Evolutionary conservation across 2,329 filamentous ascomycete species (phyloP).

Genomic region (Penicillium frequentans): DNA sequence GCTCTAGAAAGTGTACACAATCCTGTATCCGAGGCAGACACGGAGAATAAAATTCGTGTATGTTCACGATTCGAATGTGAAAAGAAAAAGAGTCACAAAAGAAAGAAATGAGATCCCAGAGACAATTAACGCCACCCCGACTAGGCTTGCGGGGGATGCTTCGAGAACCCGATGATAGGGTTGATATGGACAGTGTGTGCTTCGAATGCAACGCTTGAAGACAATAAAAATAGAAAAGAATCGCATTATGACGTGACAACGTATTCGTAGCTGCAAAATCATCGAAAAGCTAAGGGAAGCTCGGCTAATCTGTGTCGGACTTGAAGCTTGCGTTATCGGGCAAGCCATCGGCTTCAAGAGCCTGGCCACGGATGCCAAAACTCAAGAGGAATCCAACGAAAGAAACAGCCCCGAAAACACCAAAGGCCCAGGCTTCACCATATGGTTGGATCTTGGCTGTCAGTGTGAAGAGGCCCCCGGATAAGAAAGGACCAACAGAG

Average conservation of each 20-base stretch:
- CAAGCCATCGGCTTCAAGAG: constrained; percentile 60
- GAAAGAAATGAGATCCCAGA: neutral
- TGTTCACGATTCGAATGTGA: too few relatives aligned
- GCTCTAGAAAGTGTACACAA: neutral
- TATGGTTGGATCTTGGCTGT: constrained; percentile 72
- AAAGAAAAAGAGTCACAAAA: neutral
- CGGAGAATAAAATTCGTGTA: too few relatives aligned
- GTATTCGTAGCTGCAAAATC: neutral
- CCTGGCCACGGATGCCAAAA: constrained; percentile 69
- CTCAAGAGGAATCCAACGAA: constrained; percentile 78
- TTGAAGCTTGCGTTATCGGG: constrained; percentile 44
- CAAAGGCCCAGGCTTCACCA: constrained; percentile 83
- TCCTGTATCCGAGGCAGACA: neutral
- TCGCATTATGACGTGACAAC: neutral
- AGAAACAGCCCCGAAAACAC: constrained; percentile 79
- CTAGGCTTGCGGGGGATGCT: constrained; percentile 44
- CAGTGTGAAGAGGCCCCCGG: constrained; percentile 80
- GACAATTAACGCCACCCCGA: constrained; percentile 18
- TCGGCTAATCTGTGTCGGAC: constrained; percentile 48
- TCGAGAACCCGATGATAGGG: neutral
- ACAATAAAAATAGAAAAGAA: neutral
- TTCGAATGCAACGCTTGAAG: constrained; percentile 16
- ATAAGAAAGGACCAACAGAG: constrained; percentile 83
- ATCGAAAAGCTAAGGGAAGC: neutral
- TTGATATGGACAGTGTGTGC: constrained; percentile 3